Percentiles rank a stretch among this genome's conserved stretches.
Conservation (phyloP, 2,329 filamentous ascomycete genomes). For the Pseudocercospora macadamiae region DNA sequence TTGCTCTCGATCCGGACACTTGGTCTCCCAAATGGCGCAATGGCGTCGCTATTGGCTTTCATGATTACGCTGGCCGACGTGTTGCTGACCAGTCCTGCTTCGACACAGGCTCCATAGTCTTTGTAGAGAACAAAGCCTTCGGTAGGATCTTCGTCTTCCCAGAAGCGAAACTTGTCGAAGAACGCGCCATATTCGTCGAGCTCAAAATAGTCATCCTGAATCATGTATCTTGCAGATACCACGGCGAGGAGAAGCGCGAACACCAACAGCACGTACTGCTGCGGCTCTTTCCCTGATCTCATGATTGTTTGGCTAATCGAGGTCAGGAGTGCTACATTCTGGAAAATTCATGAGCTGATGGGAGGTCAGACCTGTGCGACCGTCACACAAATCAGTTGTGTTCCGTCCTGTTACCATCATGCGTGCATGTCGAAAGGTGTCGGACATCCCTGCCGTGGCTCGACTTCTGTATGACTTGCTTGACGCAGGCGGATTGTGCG, state of each 20-base stretch:
- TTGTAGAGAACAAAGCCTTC: slow-evolving; percentile 74
- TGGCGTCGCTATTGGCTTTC: slow-evolving; percentile 40
- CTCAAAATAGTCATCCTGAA: slow-evolving; percentile 52
- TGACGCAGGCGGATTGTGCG: too few relatives aligned
- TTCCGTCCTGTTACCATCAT: too few relatives aligned
- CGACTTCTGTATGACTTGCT: too few relatives aligned
- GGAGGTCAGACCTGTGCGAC: too few relatives aligned
- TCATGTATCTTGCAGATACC: slow-evolving; percentile 29
- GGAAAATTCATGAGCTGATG: too few relatives aligned
- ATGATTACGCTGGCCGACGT: slow-evolving; percentile 32
- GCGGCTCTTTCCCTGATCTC: too few relatives aligned
- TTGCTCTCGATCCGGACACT: slow-evolving; percentile 73
- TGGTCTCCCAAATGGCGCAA: slow-evolving; percentile 60
- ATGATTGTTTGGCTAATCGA: too few relatives aligned
- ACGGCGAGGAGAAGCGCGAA: neutral
- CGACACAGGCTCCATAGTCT: slow-evolving; percentile 55
- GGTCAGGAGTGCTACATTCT: too few relatives aligned
- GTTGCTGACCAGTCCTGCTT: slow-evolving; percentile 26
- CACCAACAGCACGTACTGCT: too few relatives aligned
- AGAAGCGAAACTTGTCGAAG: slow-evolving; percentile 57
- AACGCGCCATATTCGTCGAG: slow-evolving; percentile 44
- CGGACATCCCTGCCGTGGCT: too few relatives aligned
- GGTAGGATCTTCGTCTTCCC: slow-evolving; percentile 67
- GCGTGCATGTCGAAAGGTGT: too few relatives aligned
- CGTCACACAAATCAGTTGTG: too few relatives aligned